Evolutionary conservation across 768 basidiomycete genomes (phyloP).

Genomic region (Boletus rufocinnamomeus): DNA sequence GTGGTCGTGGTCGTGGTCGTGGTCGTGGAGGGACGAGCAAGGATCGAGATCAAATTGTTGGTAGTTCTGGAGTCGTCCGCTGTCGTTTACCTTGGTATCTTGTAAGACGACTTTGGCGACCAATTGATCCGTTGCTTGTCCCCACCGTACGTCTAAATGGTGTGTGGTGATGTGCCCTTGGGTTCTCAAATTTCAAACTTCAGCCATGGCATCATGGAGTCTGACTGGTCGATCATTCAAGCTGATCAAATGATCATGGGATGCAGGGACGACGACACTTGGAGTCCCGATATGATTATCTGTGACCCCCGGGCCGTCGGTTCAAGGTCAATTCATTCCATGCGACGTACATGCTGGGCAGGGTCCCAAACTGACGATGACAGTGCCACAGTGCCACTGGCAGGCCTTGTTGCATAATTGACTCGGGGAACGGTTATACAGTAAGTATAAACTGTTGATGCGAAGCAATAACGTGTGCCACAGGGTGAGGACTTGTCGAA

Average conservation of each 20-base stretch:
- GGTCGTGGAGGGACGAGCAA: conserved; percentile 10
- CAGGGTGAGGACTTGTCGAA: not conserved
- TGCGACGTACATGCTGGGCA: not conserved
- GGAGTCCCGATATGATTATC: not conserved
- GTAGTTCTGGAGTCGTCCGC: conserved; percentile 5
- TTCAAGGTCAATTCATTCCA: not conserved
- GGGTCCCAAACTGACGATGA: not conserved
- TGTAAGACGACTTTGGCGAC: conserved; percentile 10
- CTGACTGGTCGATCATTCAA: not conserved
- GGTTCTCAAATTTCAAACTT: not conserved
- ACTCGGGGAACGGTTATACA: not conserved
- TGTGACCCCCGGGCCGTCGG: not conserved
- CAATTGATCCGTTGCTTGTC: conserved; percentile 12
- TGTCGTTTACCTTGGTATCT: conserved; percentile 6
- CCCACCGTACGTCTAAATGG: not conserved
- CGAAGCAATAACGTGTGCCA: not conserved
- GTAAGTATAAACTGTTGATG: not conserved
- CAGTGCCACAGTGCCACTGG: not conserved
- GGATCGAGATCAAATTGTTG: conserved; percentile 8
- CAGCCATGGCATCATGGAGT: not conserved
- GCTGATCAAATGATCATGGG: not conserved
- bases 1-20: conserved; percentile 7
- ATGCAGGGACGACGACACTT: not conserved
- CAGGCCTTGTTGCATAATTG: not conserved
- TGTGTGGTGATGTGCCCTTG: not conserved